Conservation (phyloP, 1,284 basidiomycete genomes). For the Cystobasidium pallidum region DNA sequence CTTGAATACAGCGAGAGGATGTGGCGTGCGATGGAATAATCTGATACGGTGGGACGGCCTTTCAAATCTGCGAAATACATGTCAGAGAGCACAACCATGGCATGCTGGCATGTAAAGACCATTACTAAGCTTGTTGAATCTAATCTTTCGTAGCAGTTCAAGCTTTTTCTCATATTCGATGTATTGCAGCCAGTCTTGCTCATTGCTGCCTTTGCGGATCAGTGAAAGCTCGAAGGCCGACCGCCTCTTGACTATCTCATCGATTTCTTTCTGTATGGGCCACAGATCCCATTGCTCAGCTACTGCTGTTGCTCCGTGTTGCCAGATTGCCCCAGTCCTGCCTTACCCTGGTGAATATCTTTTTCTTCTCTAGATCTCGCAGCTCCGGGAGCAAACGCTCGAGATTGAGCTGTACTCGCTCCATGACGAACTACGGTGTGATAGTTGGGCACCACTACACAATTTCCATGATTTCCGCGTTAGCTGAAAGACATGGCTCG, state of each 20-base stretch:
- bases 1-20: conserved; percentile 53
- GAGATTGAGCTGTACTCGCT: conserved; percentile 52
- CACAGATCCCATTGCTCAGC: neutral
- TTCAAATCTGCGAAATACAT: conserved; percentile 36
- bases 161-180: conserved; percentile 88
- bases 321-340: neutral
- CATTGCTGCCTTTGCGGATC: conserved; percentile 78
- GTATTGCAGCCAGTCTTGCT: conserved; percentile 88
- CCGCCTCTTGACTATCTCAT: conserved; percentile 81
- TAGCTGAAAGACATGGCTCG: neutral
- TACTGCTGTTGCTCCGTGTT: neutral
- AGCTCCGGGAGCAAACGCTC: conserved; percentile 69
- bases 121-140: conserved; percentile 73
- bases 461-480: conserved; percentile 1
- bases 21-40: conserved; percentile 54
- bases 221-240: conserved; percentile 82
- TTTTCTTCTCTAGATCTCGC: conserved; percentile 86
- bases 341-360: conserved; percentile 77
- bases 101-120: conserved; percentile 45
- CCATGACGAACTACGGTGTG: conserved; percentile 20
- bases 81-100: neutral
- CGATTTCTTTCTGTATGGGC: conserved; percentile 30
- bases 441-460: neutral
- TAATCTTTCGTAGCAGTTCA: conserved; percentile 75
- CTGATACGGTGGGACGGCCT: conserved; percentile 50